These are phyloP conservation scores for Mortierella sp. DNA, from an alignment of 371 early-diverging fungal species.

Conservation along the genomic window DNA sequence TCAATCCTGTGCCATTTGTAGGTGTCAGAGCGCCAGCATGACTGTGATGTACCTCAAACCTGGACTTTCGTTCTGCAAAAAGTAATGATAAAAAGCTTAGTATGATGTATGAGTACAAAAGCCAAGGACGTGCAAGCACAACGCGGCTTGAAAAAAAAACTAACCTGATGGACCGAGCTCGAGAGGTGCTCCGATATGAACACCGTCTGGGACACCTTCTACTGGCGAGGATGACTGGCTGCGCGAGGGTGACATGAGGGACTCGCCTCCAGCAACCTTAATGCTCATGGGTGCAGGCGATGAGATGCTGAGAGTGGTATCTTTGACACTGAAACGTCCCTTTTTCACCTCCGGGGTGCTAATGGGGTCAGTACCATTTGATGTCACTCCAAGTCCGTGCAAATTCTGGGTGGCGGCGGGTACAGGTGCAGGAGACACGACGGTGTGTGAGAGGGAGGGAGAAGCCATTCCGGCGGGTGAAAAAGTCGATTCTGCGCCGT, in stretches of 20 bases:
- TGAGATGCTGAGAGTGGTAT: constrained; percentile 35
- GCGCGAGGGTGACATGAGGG: constrained; percentile 43
- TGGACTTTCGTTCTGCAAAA: constrained; percentile 38
- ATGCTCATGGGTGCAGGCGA: constrained; percentile 32
- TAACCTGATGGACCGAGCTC: constrained; percentile 34
- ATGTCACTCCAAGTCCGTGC: constrained; percentile 45
- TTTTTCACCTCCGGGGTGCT: constrained; percentile 33
- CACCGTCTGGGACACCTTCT: constrained; percentile 36
- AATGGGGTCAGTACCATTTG: constrained; percentile 11
- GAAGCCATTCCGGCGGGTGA: constrained; percentile 23
- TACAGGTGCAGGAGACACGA: neutral
- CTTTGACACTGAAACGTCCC: constrained; percentile 53
- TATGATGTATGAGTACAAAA: neutral
- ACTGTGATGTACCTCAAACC: constrained; percentile 49
- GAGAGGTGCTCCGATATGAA: constrained; percentile 21
- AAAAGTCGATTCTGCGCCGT: constrained; percentile 22
- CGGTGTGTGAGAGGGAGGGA: constrained; percentile 10
- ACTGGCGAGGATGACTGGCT: constrained; percentile 40
- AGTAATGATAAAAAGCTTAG: neutral
- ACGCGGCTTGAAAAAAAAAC: too few species aligned
- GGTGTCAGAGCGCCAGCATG: constrained; percentile 8
- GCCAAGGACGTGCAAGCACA: too few species aligned
- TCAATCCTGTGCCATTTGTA: constrained; percentile 13
- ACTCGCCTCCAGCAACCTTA: constrained; percentile 21
- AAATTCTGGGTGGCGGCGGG: constrained; percentile 17